Conservation (phyloP, 371 early-diverging fungal species). For the Blyttiomyces sp. region DNA sequence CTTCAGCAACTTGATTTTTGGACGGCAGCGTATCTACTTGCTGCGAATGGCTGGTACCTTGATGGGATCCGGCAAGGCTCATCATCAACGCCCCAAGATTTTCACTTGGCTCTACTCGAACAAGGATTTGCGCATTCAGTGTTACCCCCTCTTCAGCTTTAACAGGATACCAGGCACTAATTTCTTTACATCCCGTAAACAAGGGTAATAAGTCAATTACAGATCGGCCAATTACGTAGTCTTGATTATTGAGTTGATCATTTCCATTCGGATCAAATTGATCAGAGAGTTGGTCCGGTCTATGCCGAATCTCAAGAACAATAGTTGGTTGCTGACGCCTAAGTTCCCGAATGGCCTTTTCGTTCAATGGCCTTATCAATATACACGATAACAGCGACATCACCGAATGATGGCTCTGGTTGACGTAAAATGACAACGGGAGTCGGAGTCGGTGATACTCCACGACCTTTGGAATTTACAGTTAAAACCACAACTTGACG, state of each 20-base stretch:
- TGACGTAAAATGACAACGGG: no score
- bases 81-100: slow-evolving; percentile 15
- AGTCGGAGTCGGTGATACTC: no score
- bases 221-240: not conserved
- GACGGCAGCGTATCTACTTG: not conserved
- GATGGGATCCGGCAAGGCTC: no score
- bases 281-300: not conserved
- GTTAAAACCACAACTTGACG: no score
- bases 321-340: not conserved
- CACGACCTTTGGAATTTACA: no score
- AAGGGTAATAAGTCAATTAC: slow-evolving; percentile 23
- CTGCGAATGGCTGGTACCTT: not conserved
- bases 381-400: not conserved
- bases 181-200: slow-evolving; percentile 27
- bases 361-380: not conserved
- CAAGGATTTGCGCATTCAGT: slow-evolving; percentile 22
- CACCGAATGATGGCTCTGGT: no score
- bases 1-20: not conserved
- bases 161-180: slow-evolving; percentile 34
- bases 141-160: slow-evolving; percentile 1
- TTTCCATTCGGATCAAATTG: not conserved
- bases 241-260: not conserved
- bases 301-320: not conserved
- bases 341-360: not conserved
- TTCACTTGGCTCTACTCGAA: slow-evolving; percentile 21